phyloP scores from a whole-genome alignment of 441 rosid species.

The Arabidopsis hybrid region DNA sequence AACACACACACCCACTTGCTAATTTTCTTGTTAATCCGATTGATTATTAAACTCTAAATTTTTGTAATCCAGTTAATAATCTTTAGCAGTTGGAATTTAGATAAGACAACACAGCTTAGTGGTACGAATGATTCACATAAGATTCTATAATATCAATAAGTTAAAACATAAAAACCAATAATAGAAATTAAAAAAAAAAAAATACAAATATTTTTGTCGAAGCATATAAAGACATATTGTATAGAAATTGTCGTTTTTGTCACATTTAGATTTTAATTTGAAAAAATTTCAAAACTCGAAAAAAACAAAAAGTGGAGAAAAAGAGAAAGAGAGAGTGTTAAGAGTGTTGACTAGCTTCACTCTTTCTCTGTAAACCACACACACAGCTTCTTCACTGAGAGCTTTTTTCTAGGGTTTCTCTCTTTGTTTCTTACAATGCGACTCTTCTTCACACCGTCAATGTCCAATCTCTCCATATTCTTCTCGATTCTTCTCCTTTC shows the following conservation, averaged over 20 bases:
- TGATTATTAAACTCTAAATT: too few species aligned
- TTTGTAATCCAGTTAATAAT: too few species aligned
- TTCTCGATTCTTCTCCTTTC: constrained; percentile 33
- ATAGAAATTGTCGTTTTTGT: constrained; percentile 39
- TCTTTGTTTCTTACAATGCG: constrained; percentile 19
- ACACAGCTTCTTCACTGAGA: constrained; percentile 26
- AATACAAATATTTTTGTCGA: constrained; percentile 27
- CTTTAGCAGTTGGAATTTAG: neutral
- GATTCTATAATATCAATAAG: constrained; percentile 13
- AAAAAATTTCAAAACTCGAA: neutral
- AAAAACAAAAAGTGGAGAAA: neutral
- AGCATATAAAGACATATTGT: constrained; percentile 35
- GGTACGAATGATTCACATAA: constrained; percentile 5
- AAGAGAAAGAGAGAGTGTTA: neutral
- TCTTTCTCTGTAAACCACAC: constrained; percentile 30
- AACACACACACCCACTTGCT: constrained; percentile 26
- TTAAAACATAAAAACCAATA: constrained; percentile 11
- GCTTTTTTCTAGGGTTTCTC: constrained; percentile 27
- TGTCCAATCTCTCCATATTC: constrained; percentile 22
- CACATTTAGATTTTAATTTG: constrained; percentile 18
- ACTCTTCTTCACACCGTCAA: constrained; percentile 10
- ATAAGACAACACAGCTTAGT: neutral
- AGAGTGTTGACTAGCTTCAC: constrained; percentile 40
- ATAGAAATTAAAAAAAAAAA: neutral
- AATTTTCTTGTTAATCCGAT: neutral